Base-by-base conservation (phyloP, 2,329 filamentous ascomycete genomes). In the Penicillium griseofulvum region DNA sequence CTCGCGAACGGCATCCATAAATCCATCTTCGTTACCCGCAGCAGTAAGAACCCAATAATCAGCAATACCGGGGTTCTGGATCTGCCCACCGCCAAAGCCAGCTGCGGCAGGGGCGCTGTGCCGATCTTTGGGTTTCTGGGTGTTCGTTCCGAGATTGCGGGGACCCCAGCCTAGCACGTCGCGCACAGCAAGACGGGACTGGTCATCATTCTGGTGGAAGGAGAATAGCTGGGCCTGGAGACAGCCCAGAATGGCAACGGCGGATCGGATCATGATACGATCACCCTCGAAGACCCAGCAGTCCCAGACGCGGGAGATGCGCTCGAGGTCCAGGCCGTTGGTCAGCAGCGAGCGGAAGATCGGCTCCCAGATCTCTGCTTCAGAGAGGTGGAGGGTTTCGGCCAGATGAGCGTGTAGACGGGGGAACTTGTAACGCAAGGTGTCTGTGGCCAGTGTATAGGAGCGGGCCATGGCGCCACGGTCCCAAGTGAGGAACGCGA, bases 281-380 rank as follows among this genome's bases (percentile, higher is more conserved):
- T 87, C 84, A 29, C 82, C 82, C 66, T 87, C 84, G 54, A 87
- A 83, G 2, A 81, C 79, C 69, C 81, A 84, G 49, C 85, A 79
- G 63, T 87, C 84, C 82, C 83, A 85, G 19, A 86, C 73, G 3
- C 84, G 74, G 45, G 78, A 79, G 11, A 81, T 75, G 33, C 79
- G 75, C 55, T 84, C 82, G 10, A 83, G 68, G 39, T 78, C 76
- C 1, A 83, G 73, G 1, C 80, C 76, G 49, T 79, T 79, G 16
- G 75, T 76, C 60, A 84, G 80, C 16, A 85, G 70, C 5, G 75
- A 80, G 51, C 77, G 76, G 65, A 84, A 80, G 69, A 84, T 80
- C 5, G 80, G 78, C 42, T 80, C 77, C 60, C 83, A 78, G 58
- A 76, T 76, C 71, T 77, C 77, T 52, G 76, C 72, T 33, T 76